Base-by-base conservation (phyloP, 2,329 filamentous ascomycete species). In the Delphinella strobiligena region DNA sequence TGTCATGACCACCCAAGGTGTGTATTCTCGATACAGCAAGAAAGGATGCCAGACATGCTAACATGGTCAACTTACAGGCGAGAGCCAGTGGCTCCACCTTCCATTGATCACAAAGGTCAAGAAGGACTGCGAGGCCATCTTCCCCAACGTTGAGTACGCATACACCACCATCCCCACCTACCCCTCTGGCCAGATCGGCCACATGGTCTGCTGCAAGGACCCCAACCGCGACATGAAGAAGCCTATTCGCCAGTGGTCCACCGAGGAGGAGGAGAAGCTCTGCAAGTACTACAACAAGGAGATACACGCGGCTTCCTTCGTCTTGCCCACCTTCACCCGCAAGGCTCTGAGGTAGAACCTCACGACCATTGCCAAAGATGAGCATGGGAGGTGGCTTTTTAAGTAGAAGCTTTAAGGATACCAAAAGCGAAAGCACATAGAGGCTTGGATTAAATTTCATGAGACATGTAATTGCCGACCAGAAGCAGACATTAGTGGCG, bases 121-220 rank as follows among this genome's bases (percentile, higher is more conserved):
- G 78, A 88, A 94, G 75, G 77, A 87, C 60, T 95, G 89, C 82
- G 82, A 82, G 64, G 82, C 91, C 65, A 84, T 98, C 64, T 98
- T 98, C 80, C 88, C 91, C 49, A 84, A 85, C 47, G 91, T 83
- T 63, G 91, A 98, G 71, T 98, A 96, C 70, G 91, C 84, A 54
- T 98, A 95, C 77, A 96, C 89, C 58, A 96, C 89, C 56, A 98
- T 98, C 65, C 91, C 91, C 44, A 98, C 91, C 60, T 98, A 98
- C 74, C 91, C 91, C 51, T 93, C 86, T 42, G 91, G 91, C 61
- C 91, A 98, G 72, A 98, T 98, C 58, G 91, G 91, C 61, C 98
- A 98, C 80, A 95, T 98, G 88, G 85, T 98, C 60, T 96, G 91
- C 80, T 84, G 75, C 80, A 96, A 98, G 78, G 89, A 96, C 61